Evolutionary conservation across 768 basidiomycete species (phyloP).

Genomic region (Boletus barrowsii): DNA sequence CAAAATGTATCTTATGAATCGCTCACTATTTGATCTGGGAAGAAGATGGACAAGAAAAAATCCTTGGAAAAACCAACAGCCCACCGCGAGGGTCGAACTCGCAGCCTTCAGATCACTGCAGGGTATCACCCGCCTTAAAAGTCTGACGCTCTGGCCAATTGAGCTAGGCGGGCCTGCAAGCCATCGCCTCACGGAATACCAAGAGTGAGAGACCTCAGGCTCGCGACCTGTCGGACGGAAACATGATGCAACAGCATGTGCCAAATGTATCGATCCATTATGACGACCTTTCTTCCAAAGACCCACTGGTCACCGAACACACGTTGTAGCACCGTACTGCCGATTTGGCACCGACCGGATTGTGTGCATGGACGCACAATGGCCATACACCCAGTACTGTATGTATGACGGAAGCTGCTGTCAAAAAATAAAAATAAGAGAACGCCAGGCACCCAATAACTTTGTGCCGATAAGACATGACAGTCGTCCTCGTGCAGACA

Average conservation of each 20-base stretch:
- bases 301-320: slow-evolving; percentile 2
- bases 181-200: no score
- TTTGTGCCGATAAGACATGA: slow-evolving; percentile 5
- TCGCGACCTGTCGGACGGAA: no score
- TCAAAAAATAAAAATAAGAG: neutral
- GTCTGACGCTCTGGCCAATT: slow-evolving; percentile 64
- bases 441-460: neutral
- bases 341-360: neutral
- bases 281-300: neutral
- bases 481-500: neutral
- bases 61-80: slow-evolving; percentile 39
- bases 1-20: slow-evolving; percentile 16
- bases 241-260: no score
- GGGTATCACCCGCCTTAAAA: slow-evolving; percentile 34
- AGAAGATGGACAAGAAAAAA: neutral
- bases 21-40: neutral
- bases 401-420: neutral
- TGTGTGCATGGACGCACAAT: neutral
- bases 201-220: no score
- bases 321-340: neutral
- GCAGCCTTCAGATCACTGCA: slow-evolving; percentile 69
- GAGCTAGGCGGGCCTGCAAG: slow-evolving; percentile 51
- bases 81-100: slow-evolving; percentile 85
- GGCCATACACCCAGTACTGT: neutral
- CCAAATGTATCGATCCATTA: neutral